Evolutionary conservation across 1,284 basidiomycete genomes (phyloP), one percentile per base, ranked within the genome.

Genomic region (Afroboletus lepidellus): DNA sequence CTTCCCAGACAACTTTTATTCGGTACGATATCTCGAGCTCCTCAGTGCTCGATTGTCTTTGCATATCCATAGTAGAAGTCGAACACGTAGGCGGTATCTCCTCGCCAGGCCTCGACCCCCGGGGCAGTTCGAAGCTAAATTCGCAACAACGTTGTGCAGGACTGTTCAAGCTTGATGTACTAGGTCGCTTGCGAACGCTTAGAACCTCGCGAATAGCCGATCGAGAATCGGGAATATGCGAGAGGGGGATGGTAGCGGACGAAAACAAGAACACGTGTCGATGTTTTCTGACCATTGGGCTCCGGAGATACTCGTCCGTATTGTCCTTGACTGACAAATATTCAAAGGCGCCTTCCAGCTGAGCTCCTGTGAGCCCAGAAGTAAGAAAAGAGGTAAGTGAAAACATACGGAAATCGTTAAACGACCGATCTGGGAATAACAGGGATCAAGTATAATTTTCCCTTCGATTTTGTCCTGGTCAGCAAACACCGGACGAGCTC

Each of bases 331-430:
- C 60, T 23, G 73, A 72, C 46, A 67, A 63, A 62, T 80, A 84
- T n/a, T 73, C 69, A 61, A 88, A 84, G 8, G 74, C 64, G 12
- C 85, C 85, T 70, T 86, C 83, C 53, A 87, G 69, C 85, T 87
- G 21, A 54, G 11, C 45, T 20, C 44, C 43, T 23, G 43, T 60
- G 43, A 53, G 48, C 27, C 29, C 16, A 36, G 29, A 43, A n/a
- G 32, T 13, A 8, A 12, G 3, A 16, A 39, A 18, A 5, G 32
- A 43, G 12, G 5, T 6, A 9, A 11, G 8, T 6, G 15, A 15
- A 46, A 29, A 68, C 81, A 58, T 59, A 86, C 85, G 21, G 79
- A 74, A 39, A 87, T 70, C 13, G 74, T 72, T 46, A 87, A 65
- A n/a, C 76, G 76, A n/a, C 85, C 85, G 3, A 74, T 73, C 55